Base-by-base conservation (phyloP, 176 grass and related monocot species). In the Phragmites australis region DNA sequence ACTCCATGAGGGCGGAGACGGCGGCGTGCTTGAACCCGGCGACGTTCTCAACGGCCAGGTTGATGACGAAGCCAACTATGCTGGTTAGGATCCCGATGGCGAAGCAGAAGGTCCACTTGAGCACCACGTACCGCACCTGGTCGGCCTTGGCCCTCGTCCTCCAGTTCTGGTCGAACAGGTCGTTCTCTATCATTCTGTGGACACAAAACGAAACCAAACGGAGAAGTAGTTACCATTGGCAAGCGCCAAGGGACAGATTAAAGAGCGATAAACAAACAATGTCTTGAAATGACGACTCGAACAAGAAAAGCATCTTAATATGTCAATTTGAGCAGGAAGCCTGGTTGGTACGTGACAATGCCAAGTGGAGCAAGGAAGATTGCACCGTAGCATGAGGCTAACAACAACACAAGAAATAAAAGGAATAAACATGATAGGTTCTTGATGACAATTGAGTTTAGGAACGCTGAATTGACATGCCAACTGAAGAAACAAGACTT, bases 81-180 rank as follows among this genome's bases (percentile, higher is more conserved):
- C 83, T 83, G 30, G 82, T 85, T 16, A 97, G 52, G 59, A 92
- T 42, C 3, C 95, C 95, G 30, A 97, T 89, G 70, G 85, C 77
- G 69, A 97, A 86, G 85, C 88, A 94, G 75, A 98, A 93, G 31
- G 88, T 89, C 95, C 95, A 98, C 60, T 98, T 98, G 78, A 98
- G 85, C 30, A 89, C 76, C 40, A 98, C 86, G 74, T 94, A 98
- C 72, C 74, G 72, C 8, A 94, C 82, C 81, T 87, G 91, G 61
- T 82, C 81, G 2, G 73, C 72, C 29, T 85, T 89, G 9, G 80
- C 78, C 65, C 88, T 79, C 83, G 77, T 91, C 65, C 95, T 81
- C 95, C 95, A 98, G 77, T 98, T 90, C 86, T 93, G 92, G 21
- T 89, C 91, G 90, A 98, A 94, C 59, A 98, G 82, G 43, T 98